Evolutionary conservation across 106 monocot genomes (phyloP).

Genomic region (Allium sativum): DNA sequence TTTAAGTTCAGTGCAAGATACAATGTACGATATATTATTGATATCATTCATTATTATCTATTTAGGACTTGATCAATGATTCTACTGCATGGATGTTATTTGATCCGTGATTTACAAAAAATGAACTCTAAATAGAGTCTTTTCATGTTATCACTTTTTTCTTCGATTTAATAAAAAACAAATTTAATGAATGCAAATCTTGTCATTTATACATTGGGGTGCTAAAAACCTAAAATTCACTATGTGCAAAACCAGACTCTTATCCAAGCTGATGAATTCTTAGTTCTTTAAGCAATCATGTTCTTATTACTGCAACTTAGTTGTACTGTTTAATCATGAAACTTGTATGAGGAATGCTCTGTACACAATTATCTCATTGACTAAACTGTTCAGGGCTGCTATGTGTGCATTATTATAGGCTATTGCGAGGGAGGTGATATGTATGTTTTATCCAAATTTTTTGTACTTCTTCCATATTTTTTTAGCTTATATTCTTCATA

Average conservation of each 20-base stretch:
- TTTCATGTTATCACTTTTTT: background rate
- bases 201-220: no score
- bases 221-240: no score
- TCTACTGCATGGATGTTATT: no score
- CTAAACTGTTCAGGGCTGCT: constrained; percentile 61
- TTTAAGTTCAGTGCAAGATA: no score
- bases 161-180: background rate
- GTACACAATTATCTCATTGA: background rate
- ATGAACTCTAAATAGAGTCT: background rate
- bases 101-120: background rate
- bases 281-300: background rate
- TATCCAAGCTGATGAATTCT: background rate
- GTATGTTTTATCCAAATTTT: constrained; percentile 29
- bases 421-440: constrained; percentile 98
- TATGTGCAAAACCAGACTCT: background rate
- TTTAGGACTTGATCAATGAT: no score
- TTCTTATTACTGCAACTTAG: background rate
- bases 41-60: no score
- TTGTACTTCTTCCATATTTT: no score
- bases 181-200: no score
- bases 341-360: background rate
- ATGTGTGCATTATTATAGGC: constrained; percentile 93
- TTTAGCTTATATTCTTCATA: background rate
- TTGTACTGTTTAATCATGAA: background rate
- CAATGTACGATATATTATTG: no score